Evolutionary conservation across 2,329 filamentous ascomycete genomes (phyloP).

Genomic region (Ophiostoma angusticollis): DNA sequence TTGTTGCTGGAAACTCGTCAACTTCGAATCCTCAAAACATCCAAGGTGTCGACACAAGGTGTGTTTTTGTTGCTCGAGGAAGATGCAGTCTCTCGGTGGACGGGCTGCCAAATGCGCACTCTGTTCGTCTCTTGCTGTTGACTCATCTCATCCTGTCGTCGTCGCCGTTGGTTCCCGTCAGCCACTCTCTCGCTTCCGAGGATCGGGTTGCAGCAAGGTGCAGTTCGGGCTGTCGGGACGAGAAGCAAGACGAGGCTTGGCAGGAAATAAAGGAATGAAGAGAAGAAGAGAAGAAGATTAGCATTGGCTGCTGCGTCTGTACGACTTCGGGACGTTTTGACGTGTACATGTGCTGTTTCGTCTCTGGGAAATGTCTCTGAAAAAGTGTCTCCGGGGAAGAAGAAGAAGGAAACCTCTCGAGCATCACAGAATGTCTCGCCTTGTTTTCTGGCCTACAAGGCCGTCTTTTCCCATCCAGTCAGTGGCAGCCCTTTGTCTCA

Average conservation of each 20-base stretch:
- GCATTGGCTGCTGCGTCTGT: constrained; percentile 1
- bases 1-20: no score
- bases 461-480: no score
- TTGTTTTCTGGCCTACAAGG: no score
- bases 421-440: no score
- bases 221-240: constrained; percentile 5
- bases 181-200: neutral
- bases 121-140: no score
- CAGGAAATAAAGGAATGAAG: neutral
- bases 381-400: constrained; percentile 1
- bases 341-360: constrained; percentile 2
- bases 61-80: no score
- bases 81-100: no score
- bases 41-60: no score
- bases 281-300: neutral
- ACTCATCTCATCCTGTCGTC: neutral
- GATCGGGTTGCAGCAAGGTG: constrained; percentile 1
- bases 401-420: no score
- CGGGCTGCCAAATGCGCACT: no score
- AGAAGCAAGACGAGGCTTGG: neutral
- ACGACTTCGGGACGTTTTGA: constrained; percentile 9
- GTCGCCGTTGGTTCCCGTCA: neutral
- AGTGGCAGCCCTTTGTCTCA: no score
- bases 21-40: no score
- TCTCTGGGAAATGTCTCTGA: neutral